These are phyloP conservation scores for Mycosphaerella sp. DNA, from an alignment of 2,329 filamentous ascomycete genomes.

Conservation along the genomic window DNA sequence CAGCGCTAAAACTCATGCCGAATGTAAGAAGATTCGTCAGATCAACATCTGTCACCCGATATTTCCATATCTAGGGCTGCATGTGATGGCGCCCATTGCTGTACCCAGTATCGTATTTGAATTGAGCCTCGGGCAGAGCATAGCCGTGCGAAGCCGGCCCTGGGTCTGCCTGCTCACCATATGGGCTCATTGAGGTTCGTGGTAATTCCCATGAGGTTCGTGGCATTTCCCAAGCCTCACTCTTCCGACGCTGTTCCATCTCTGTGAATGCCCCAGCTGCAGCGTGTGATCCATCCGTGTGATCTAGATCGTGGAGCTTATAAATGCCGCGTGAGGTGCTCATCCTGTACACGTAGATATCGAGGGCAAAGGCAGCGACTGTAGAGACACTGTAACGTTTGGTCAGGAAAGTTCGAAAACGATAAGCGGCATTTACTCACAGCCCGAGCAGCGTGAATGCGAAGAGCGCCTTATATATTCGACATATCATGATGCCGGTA, in stretches of 20 bases:
- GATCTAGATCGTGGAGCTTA: constrained; percentile 40
- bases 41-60: neutral
- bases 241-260: constrained; percentile 21
- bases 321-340: constrained; percentile 45
- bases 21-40: neutral
- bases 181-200: constrained; percentile 22
- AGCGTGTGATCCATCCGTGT: constrained; percentile 24
- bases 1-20: constrained; percentile 2
- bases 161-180: constrained; percentile 23
- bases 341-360: constrained; percentile 44
- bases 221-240: constrained; percentile 31
- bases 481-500: constrained; percentile 51
- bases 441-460: constrained; percentile 47
- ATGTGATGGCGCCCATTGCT: constrained; percentile 17
- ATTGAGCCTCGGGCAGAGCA: constrained; percentile 39
- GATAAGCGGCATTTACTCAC: constrained; percentile 23
- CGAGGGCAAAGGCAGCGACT: constrained; percentile 44
- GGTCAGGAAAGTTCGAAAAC: constrained; percentile 1
- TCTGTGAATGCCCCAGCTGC: constrained; percentile 29
- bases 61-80: neutral
- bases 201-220: constrained; percentile 30
- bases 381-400: constrained; percentile 36
- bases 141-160: constrained; percentile 34
- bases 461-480: constrained; percentile 55
- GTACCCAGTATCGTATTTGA: constrained; percentile 40